phyloP scores from a whole-genome alignment of 2,329 filamentous ascomycete genomes.

The Hypomyces perniciosus region DNA sequence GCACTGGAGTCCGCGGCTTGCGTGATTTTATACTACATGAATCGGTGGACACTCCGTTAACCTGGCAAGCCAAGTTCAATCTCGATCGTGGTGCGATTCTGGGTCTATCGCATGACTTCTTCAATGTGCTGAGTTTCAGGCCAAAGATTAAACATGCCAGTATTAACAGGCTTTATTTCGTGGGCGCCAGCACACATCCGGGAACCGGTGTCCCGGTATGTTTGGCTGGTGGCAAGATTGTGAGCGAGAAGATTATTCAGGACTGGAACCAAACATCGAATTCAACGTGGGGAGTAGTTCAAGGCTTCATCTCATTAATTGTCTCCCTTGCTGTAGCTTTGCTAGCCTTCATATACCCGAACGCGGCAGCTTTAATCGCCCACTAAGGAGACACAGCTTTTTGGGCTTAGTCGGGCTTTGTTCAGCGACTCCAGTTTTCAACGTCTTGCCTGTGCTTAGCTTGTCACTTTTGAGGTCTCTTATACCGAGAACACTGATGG shows the following conservation, averaged over 20 bases:
- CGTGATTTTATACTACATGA: conserved; percentile 50
- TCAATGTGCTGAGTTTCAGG: conserved; percentile 64
- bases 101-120: conserved; percentile 66
- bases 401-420: too few species aligned
- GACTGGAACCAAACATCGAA: not conserved
- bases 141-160: conserved; percentile 50
- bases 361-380: too few species aligned
- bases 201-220: conserved; percentile 72
- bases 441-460: too few species aligned
- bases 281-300: not conserved
- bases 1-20: conserved; percentile 51
- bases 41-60: conserved; percentile 57
- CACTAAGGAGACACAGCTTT: too few species aligned
- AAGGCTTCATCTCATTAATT: not conserved
- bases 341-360: too few species aligned
- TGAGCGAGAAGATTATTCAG: conserved; percentile 36
- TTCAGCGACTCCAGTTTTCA: too few species aligned
- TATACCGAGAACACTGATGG: too few species aligned
- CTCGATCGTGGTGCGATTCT: conserved; percentile 70
- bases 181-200: conserved; percentile 69
- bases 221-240: conserved; percentile 61
- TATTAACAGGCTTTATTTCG: conserved; percentile 57
- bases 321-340: too few species aligned
- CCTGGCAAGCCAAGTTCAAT: conserved; percentile 64
- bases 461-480: too few species aligned